Evolutionary conservation across 192 early-diverging fungal genomes (phyloP).

Genomic region (Polychytrium aggregatum): DNA sequence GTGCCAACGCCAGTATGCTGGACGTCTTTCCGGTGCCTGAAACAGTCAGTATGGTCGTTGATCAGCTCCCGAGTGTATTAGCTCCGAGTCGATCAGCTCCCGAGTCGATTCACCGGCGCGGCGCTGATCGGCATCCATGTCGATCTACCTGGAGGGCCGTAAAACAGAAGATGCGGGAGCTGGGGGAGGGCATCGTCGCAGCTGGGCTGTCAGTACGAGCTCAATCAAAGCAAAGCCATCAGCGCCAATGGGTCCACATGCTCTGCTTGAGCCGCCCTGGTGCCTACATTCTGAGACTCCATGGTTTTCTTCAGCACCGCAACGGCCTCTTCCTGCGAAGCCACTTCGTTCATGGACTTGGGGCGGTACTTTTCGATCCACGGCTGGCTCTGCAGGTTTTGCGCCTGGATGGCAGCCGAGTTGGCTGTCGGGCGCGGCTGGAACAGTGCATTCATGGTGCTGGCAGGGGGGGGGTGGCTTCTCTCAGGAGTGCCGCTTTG

Average conservation of each 20-base stretch:
- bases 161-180: slow-evolving; percentile 93
- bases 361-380: slow-evolving; percentile 97
- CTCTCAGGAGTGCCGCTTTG: too few relatives aligned
- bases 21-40: slow-evolving; percentile 97
- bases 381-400: slow-evolving; percentile 28
- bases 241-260: background rate
- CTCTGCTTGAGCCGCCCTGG: background rate
- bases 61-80: too few relatives aligned
- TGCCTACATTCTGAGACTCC: slow-evolving; percentile 72
- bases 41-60: too few relatives aligned
- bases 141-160: slow-evolving; percentile 97
- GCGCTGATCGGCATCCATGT: too few relatives aligned
- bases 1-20: slow-evolving; percentile 79
- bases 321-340: slow-evolving; percentile 85
- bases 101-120: too few relatives aligned
- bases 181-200: slow-evolving; percentile 13
- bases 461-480: too few relatives aligned
- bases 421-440: too few relatives aligned
- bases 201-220: background rate
- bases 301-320: slow-evolving; percentile 71
- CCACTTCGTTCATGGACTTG: slow-evolving; percentile 69
- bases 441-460: too few relatives aligned
- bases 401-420: too few relatives aligned
- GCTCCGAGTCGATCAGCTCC: too few relatives aligned
- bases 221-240: background rate